These are phyloP conservation scores for Nelumbo lutea DNA, from an alignment of 164 flowering plant genomes.

Conservation along the genomic window DNA sequence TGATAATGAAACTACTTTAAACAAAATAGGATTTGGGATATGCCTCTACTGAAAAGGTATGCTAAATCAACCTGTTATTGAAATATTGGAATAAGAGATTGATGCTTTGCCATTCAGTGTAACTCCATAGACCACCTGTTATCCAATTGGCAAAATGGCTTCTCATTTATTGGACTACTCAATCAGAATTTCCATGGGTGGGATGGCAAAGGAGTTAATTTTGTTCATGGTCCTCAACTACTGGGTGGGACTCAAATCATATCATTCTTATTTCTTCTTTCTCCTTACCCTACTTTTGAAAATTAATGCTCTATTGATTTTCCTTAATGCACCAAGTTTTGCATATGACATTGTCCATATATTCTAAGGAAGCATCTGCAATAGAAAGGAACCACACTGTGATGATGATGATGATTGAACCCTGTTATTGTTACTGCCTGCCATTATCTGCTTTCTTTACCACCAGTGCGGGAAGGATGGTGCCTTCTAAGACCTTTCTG, in stretches of 20 bases:
- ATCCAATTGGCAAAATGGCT: too few species aligned
- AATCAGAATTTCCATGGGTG: too few species aligned
- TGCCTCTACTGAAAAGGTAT: too few species aligned
- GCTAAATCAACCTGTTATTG: too few species aligned
- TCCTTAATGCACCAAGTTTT: slow-evolving; percentile 37
- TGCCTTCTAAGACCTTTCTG: too few species aligned
- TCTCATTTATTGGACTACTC: too few species aligned
- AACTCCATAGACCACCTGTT: too few species aligned
- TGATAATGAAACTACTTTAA: too few species aligned
- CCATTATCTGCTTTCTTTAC: neutral
- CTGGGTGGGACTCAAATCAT: neutral
- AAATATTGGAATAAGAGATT: too few species aligned
- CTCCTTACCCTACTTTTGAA: neutral
- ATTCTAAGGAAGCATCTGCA: slow-evolving; percentile 36
- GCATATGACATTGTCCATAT: slow-evolving; percentile 84
- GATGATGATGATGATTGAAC: neutral
- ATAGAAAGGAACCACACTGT: neutral
- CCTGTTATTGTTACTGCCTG: neutral
- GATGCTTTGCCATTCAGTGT: too few species aligned
- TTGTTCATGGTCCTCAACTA: neutral
- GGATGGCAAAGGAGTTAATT: neutral
- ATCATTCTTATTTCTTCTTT: neutral
- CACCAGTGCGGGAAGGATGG: too few species aligned
- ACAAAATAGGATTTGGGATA: too few species aligned
- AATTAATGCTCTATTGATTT: neutral